Conservation (phyloP, 2,329 filamentous ascomycete genomes). For the Pyricularia sp. region DNA sequence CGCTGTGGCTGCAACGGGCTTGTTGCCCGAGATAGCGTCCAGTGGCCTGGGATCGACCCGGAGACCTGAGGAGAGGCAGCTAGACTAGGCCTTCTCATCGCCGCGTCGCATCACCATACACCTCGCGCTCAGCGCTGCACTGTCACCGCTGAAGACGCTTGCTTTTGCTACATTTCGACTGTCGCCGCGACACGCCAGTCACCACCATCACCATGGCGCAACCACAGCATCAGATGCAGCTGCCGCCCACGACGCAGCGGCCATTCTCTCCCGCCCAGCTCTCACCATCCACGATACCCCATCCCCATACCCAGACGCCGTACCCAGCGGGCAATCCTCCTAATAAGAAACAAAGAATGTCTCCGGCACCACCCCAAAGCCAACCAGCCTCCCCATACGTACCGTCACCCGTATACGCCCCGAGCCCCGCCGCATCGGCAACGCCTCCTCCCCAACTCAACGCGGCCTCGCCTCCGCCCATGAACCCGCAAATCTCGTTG, state of each 20-base stretch:
- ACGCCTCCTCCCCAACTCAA: conserved; percentile 8
- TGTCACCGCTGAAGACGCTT: neutral
- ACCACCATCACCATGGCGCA: conserved; percentile 42
- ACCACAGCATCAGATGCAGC: conserved; percentile 38
- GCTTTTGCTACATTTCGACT: neutral
- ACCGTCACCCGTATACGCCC: conserved; percentile 19
- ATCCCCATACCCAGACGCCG: neutral
- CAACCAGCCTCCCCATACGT: conserved; percentile 12
- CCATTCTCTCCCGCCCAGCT: neutral
- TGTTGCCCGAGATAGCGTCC: conserved; percentile 2
- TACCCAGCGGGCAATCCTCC: conserved; percentile 1
- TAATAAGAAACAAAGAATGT: conserved; percentile 1
- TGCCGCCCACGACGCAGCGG: conserved; percentile 6
- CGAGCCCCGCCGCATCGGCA: conserved; percentile 10
- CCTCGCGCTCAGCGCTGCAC: neutral
- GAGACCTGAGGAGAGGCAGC: neutral
- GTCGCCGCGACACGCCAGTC: neutral
- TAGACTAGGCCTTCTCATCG: neutral
- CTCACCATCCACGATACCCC: neutral
- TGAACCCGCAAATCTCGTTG: conserved; percentile 35
- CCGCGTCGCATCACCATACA: neutral
- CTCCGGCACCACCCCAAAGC: neutral
- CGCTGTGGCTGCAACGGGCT: conserved; percentile 4
- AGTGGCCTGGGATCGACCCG: neutral
- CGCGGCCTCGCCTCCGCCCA: conserved; percentile 42